Evolutionary conservation across 441 rosid species (phyloP), one percentile per base, ranked within the genome.

Genomic region (Gossypium aridum): DNA sequence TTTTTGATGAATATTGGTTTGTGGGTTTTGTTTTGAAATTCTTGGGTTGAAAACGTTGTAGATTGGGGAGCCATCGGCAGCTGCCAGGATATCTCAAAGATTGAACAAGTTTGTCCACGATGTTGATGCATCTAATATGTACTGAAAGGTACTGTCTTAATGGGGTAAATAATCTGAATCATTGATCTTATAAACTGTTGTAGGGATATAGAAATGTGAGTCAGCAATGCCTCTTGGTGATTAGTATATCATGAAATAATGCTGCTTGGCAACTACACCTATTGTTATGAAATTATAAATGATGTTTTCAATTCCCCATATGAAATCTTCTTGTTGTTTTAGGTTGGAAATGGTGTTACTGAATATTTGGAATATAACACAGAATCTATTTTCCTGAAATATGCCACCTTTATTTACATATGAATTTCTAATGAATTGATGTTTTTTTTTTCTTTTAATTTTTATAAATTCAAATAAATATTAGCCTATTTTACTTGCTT

Each of bases 11-110:
- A 20, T 19, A 56, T 56, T 56, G 28, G 22, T 20, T 9, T 56
- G 4, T 20, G 26, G 28, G 62, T 31, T 7, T 51, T n/a, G 14
- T 23, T n/a, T 20, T 22, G 17, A 75, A 7, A 60, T 22, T 22
- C 53, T 31, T 8, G 60, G 68, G 2, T 47, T 23, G 10, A 61
- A 25, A 25, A 43, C 55, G 71, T 26, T 77, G 67, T 67, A 89
- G 97, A 80, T 81, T 60, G 85, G 76, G 60, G 89, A 85, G 75
- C 78, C 25, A 68, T 77, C 56, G 20, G 14, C 72, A 2, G 77
- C 76, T 16, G 86, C 86, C 9, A 86, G 80, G 75, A 84, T 88
- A 66, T 86, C 81, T 2, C 82, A 82, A 77, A 87, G 83, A 76
- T 75, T 91, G 55, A 80, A 75, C 70, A 84, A 77, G 75, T 66